Evolutionary conservation across 495 filamentous ascomycete genomes (phyloP).

Genomic region (Gamarada debralockiae): DNA sequence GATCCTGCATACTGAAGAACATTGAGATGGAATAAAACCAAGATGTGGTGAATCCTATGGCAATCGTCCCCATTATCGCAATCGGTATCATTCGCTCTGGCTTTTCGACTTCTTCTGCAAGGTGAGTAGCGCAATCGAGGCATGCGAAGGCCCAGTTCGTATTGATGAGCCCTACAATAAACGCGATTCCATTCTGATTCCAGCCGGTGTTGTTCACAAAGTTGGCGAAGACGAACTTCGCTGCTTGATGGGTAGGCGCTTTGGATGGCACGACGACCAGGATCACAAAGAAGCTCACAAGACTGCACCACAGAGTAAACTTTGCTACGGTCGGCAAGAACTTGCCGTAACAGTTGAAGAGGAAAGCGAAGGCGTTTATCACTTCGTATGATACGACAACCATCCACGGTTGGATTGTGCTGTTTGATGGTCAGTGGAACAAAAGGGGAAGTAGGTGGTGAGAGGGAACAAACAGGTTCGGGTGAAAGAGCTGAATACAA

Average conservation of each 20-base stretch:
- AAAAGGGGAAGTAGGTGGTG: no score
- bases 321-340: conserved; percentile 33
- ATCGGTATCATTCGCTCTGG: conserved; percentile 44
- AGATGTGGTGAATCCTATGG: conserved; percentile 55
- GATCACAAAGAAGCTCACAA: conserved; percentile 52
- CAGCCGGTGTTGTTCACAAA: conserved; percentile 63
- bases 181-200: conserved; percentile 54
- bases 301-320: conserved; percentile 41
- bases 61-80: conserved; percentile 43
- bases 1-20: conserved; percentile 56
- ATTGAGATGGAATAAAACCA: conserved; percentile 53
- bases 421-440: no score
- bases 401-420: conserved; percentile 55
- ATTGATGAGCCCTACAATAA: conserved; percentile 61
- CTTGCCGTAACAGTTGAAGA: conserved; percentile 32
- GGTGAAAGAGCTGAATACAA: no score
- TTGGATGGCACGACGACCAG: conserved; percentile 51
- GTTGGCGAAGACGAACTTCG: conserved; percentile 56
- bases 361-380: conserved; percentile 28
- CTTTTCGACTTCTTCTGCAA: conserved; percentile 58
- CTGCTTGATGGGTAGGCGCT: conserved; percentile 48
- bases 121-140: conserved; percentile 56
- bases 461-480: not conserved
- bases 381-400: conserved; percentile 45
- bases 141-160: conserved; percentile 59